Base-by-base conservation (phyloP, 2,329 filamentous ascomycete genomes). In the Penicillium rolfsii region DNA sequence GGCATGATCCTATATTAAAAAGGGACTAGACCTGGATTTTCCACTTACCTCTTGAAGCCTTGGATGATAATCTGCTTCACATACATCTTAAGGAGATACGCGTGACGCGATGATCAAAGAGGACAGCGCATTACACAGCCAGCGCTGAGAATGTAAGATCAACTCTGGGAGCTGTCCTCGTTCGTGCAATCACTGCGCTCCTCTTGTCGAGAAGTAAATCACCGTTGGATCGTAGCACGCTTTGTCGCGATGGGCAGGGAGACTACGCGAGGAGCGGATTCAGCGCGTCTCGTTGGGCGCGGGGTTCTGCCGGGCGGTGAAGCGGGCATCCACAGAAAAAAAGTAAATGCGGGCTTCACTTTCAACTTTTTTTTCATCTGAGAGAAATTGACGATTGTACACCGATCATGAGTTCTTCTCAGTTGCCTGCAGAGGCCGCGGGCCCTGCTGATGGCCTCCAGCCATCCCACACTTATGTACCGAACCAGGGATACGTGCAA, bases 31-130 rank as follows among this genome's bases (percentile, higher is more conserved):
- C 40, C n/a, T 24, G 19, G 49, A 6, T 46, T 28, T 43, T 55
- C 33, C 59, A 74, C 79, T 69, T 79, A 96, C 93, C 93, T 97
- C 82, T 99, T 99, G 82, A 99, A 99, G 87, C 95, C 95, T 79
- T 99, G 95, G 76, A 99, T 98, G 79, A 97, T 98, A 78, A 98
- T 97, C 83, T 99, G 95, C 80, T 99, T 99, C 85, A 99, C 97
- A 83, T 96, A 95, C 93, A 97, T 97, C 70, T 76, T 84, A 77
- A 66, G 35, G 35, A 64, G 62, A 67, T 49, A 68, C 64, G 71
- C 67, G 69, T 64, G 70, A 72, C 68, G 68, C 69, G 70, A 69
- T 57, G 59, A 67, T 68, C 61, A 70, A 56, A 64, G 62, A 62
- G 38, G 68, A 64, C 61, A 63, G 62, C 68, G 66, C 73, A 74